Evolutionary conservation across 2,329 filamentous ascomycete genomes (phyloP).

Genomic region (Neocucurbitaria cava): DNA sequence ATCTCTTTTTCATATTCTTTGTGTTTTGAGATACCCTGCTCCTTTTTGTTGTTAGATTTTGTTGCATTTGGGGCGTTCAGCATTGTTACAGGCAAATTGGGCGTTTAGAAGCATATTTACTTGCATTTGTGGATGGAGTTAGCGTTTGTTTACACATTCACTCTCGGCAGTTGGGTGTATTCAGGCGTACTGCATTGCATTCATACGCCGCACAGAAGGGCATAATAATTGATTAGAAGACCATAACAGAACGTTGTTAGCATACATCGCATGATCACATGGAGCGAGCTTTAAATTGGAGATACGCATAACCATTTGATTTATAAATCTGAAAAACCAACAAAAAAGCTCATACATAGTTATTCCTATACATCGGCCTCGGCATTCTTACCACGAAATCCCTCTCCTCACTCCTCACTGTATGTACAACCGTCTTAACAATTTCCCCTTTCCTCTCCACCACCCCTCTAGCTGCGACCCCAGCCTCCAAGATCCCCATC

Average conservation of each 20-base stretch:
- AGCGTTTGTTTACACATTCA: not conserved
- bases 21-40: not conserved
- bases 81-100: not conserved
- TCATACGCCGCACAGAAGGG: no score
- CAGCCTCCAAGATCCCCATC: constrained; percentile 20
- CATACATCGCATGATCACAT: no score
- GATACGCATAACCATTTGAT: not conserved
- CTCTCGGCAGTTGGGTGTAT: no score
- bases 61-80: not conserved
- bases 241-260: no score
- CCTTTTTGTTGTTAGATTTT: not conserved
- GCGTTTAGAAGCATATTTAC: not conserved
- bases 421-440: constrained; percentile 28
- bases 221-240: no score
- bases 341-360: not conserved
- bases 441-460: constrained; percentile 15
- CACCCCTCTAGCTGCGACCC: no score
- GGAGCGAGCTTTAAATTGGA: no score
- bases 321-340: not conserved
- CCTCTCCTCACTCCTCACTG: constrained; percentile 21
- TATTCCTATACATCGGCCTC: not conserved
- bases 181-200: no score
- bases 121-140: not conserved
- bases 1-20: not conserved
- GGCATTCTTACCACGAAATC: constrained; percentile 1